These are phyloP conservation scores for Parmales sp. DNA, from an alignment of 108 stramenopile genomes.

Conservation along the genomic window DNA sequence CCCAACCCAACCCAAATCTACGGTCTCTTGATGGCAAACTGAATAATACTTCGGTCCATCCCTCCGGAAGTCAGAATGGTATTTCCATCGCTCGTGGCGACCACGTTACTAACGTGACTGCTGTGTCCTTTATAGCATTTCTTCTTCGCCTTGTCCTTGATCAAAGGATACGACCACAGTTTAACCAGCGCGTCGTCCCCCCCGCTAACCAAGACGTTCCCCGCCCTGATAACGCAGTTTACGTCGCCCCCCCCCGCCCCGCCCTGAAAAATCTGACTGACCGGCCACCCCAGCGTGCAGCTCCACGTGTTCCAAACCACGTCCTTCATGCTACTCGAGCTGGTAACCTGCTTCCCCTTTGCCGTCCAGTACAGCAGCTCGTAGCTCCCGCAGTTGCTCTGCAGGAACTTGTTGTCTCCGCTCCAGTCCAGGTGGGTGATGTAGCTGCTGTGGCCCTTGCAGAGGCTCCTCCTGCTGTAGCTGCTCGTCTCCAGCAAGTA, in stretches of 20 bases:
- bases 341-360: slow-evolving; percentile 21
- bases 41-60: background rate
- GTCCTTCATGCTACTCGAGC: slow-evolving; percentile 25
- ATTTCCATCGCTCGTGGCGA: background rate
- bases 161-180: slow-evolving; percentile 18
- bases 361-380: slow-evolving; percentile 40
- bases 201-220: slow-evolving; percentile 16
- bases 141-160: background rate
- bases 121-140: slow-evolving; percentile 27
- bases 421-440: slow-evolving; percentile 35
- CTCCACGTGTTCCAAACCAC: slow-evolving; percentile 37
- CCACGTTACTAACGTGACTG: slow-evolving; percentile 15
- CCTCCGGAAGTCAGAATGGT: background rate
- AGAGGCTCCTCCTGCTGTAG: slow-evolving; percentile 21
- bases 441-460: slow-evolving; percentile 24
- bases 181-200: slow-evolving; percentile 32
- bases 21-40: background rate
- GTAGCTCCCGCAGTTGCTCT: slow-evolving; percentile 26
- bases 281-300: slow-evolving; percentile 27
- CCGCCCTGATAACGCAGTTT: slow-evolving; percentile 9
- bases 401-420: slow-evolving; percentile 29
- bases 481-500: background rate
- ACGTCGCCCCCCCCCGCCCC: background rate
- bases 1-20: background rate
- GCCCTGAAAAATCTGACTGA: slow-evolving; percentile 27